Evolutionary conservation across 2,329 filamentous ascomycete genomes (phyloP).

Genomic region (Exserohilum rostratum): DNA sequence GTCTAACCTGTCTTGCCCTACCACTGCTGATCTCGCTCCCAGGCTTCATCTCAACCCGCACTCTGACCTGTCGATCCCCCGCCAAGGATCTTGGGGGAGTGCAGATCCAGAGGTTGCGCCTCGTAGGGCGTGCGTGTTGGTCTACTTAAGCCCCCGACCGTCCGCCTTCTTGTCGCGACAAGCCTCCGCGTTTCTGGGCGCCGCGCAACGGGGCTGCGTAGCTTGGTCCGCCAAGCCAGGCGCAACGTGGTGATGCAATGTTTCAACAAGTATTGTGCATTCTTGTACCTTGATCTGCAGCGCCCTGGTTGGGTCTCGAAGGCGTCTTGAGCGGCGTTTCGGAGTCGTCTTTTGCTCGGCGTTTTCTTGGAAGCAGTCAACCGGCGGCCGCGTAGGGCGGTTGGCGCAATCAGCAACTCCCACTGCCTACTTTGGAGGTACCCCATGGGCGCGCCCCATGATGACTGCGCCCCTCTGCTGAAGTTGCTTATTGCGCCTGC

Average conservation of each 20-base stretch:
- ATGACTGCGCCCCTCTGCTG: too few species aligned
- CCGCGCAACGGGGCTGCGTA: constrained; percentile 14
- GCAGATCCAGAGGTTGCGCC: constrained; percentile 12
- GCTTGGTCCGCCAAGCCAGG: constrained; percentile 10
- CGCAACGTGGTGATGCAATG: constrained; percentile 7
- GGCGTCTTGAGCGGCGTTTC: constrained; percentile 13
- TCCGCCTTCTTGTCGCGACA: constrained; percentile 12
- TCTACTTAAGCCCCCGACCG: background rate
- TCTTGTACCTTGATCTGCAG: constrained; percentile 9
- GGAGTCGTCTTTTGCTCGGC: constrained; percentile 12
- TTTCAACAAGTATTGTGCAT: constrained; percentile 5
- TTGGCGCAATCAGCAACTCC: constrained; percentile 8
- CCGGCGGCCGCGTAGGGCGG: constrained; percentile 11
- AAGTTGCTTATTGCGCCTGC: too few species aligned
- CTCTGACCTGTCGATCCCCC: constrained; percentile 6
- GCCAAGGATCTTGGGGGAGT: constrained; percentile 14
- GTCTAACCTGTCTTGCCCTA: constrained; percentile 9
- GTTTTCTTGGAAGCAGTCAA: constrained; percentile 11
- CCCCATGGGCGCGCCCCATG: constrained; percentile 4
- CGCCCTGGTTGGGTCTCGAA: constrained; percentile 1
- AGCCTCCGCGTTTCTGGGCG: constrained; percentile 22
- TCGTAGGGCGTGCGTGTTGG: constrained; percentile 7
- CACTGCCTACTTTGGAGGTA: background rate
- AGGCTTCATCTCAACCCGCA: constrained; percentile 5
- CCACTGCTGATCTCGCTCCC: constrained; percentile 5